Conservation (phyloP, 2,329 filamentous ascomycete genomes). For the Pyricularia sp. region DNA sequence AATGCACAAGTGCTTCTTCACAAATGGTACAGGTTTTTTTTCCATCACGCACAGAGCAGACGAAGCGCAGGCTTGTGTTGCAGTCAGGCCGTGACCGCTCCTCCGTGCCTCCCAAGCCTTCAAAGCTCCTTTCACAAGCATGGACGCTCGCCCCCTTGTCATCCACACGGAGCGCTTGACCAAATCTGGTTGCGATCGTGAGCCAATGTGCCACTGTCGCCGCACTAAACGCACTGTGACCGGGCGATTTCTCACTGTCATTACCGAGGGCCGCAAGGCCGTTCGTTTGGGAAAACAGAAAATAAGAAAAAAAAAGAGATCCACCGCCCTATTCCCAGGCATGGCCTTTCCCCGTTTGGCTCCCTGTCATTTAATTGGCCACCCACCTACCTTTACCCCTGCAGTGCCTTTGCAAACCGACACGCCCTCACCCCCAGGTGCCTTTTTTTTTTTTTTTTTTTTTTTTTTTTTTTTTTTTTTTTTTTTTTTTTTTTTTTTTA, state of each 20-base stretch:
- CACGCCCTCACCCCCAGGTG: not conserved
- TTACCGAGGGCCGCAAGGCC: not conserved
- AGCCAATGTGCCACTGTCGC: not conserved
- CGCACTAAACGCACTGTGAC: not conserved
- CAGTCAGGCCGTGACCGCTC: not conserved
- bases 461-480: not conserved
- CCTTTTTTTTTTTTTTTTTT: not conserved
- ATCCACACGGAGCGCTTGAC: conserved; percentile 3
- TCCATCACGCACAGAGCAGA: not conserved
- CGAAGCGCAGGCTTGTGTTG: not conserved
- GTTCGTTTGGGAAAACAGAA: not conserved
- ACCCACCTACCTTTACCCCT: not conserved
- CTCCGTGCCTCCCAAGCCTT: not conserved
- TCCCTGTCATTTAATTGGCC: not conserved
- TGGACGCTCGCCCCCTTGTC: not conserved
- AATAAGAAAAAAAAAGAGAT: not conserved
- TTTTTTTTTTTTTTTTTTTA: not conserved
- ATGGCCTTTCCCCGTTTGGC: not conserved
- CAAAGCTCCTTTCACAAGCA: not conserved
- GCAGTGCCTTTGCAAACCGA: not conserved
- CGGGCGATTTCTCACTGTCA: not conserved
- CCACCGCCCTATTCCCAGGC: not conserved
- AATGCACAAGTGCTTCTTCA: not conserved
- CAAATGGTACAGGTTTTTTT: not conserved
- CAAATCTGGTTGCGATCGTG: not conserved